Base-by-base conservation (phyloP, 139 green algal genomes). In the Tetraselmis chui region DNA sequence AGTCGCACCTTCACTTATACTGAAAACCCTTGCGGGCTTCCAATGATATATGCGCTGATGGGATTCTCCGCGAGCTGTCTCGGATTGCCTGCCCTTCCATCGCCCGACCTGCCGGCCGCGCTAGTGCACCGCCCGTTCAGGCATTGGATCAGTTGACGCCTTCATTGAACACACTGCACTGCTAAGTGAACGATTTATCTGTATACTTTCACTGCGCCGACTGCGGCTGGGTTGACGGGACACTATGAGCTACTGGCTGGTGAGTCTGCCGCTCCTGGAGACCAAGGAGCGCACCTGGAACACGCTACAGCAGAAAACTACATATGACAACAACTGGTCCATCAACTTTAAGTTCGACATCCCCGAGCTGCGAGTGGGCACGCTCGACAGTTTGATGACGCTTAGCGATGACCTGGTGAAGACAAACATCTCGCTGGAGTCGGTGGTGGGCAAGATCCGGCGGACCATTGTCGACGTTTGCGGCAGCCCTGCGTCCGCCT, bases 401-500 rank as follows among this genome's bases (percentile, higher is more conserved):
- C 91, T 98, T 2, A 95, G 89, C 74, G 96, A 99, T 83, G 96
- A 98, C 59, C 90, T 99, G 29, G 89, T 91, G 30, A 98, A 97
- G 86, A 92, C 93, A 1, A 93, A 91, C 79, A 81, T 83, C 0
- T 78, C 89, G 18, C 87, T 97, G 58, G 96, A 98, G 82, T 87
- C 83, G 5, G 93, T 96, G 0, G 93, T 97, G 0, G 89, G 91
- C 80, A 98, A 98, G 88, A 89, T 98, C 1, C 90, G 91, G 78
- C 88, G 95, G 22, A 89, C 93, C 81, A 83, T 94, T 1, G 82
- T 87, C 28, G 92, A 95, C 29, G 83, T 94, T 78, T 23, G 28
- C 23, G 76, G 28, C 28, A 76, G 76, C 23, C 30, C 45, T 22
- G 67, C 45, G 11, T 1, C 24, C 2, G 59, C 45, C 82, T 94